phyloP scores from a whole-genome alignment of 495 filamentous ascomycete species.

The Chaetomidium leptoderma region DNA sequence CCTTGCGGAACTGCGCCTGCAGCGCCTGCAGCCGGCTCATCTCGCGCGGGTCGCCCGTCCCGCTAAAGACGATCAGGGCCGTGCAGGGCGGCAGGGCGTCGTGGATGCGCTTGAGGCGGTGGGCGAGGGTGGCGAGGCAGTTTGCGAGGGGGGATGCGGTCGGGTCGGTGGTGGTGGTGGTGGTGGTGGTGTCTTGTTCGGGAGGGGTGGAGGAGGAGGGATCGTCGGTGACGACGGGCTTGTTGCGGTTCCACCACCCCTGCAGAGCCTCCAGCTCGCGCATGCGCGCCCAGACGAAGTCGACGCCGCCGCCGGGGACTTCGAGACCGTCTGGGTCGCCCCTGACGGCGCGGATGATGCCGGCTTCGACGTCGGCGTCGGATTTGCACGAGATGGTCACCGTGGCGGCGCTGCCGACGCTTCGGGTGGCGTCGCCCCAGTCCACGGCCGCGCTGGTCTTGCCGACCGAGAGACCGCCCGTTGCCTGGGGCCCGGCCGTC shows the following conservation, averaged over 20 bases:
- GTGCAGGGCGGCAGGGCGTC: conserved; percentile 76
- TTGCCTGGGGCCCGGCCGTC: conserved; percentile 48
- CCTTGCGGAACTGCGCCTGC: conserved; percentile 67
- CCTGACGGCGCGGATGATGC: conserved; percentile 61
- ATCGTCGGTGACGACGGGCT: conserved; percentile 24
- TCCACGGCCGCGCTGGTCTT: conserved; percentile 80
- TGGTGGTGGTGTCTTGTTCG: conserved; percentile 7
- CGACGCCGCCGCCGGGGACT: conserved; percentile 66
- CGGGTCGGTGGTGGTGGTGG: background rate
- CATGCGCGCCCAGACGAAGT: conserved; percentile 86
- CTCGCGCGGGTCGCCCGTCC: conserved; percentile 81
- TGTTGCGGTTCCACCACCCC: conserved; percentile 73
- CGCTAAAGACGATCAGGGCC: conserved; percentile 81
- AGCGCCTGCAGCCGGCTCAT: conserved; percentile 67
- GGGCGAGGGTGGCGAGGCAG: conserved; percentile 42
- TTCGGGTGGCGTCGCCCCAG: conserved; percentile 75
- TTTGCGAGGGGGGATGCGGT: conserved; percentile 45
- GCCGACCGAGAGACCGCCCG: conserved; percentile 45
- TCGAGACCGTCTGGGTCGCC: conserved; percentile 60
- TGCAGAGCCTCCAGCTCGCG: conserved; percentile 76
- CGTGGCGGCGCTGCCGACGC: conserved; percentile 65
- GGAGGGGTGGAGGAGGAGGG: conserved; percentile 17
- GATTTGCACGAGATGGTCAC: conserved; percentile 66
- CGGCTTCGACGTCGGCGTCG: conserved; percentile 71
- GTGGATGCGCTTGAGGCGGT: conserved; percentile 65